Evolutionary conservation across 1,284 basidiomycete species (phyloP).

Genomic region (Trametes versicolor): DNA sequence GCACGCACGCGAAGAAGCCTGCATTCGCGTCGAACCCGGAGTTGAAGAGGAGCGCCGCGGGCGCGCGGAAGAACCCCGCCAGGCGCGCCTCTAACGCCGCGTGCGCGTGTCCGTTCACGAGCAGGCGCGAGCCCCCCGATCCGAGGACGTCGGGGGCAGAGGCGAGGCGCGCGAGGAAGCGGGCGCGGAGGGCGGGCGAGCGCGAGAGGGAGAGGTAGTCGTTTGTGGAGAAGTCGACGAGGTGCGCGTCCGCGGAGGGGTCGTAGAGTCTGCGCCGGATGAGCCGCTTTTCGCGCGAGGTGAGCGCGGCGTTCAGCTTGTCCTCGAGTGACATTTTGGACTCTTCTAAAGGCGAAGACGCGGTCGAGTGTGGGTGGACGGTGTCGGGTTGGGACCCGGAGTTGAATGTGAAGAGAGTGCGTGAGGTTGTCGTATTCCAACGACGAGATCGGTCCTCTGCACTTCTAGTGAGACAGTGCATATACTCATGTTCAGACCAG

Average conservation of each 20-base stretch:
- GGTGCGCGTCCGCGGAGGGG: conserved; percentile 50
- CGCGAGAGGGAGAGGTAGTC: conserved; percentile 92
- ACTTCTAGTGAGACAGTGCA: too few species aligned
- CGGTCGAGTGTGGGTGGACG: too few species aligned
- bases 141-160: conserved; percentile 76
- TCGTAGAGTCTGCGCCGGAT: conserved; percentile 71
- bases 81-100: conserved; percentile 75
- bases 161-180: conserved; percentile 66
- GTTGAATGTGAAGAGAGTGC: too few species aligned
- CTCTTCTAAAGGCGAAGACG: background rate
- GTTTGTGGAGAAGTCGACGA: conserved; percentile 89
- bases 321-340: conserved; percentile 18
- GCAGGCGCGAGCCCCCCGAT: conserved; percentile 89
- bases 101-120: conserved; percentile 84
- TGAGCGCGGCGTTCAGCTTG: conserved; percentile 59
- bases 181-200: conserved; percentile 62
- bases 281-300: conserved; percentile 67
- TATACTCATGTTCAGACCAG: too few species aligned
- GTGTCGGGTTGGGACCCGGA: too few species aligned
- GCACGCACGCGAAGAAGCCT: conserved; percentile 86
- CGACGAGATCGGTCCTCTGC: too few species aligned
- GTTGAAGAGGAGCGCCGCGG: conserved; percentile 88
- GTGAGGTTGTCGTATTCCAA: too few species aligned
- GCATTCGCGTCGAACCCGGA: conserved; percentile 97
- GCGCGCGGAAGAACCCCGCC: conserved; percentile 68